Evolutionary conservation across 1,284 basidiomycete genomes (phyloP), one percentile per base, ranked within the genome.

Genomic region (Wolfiporia cocos): DNA sequence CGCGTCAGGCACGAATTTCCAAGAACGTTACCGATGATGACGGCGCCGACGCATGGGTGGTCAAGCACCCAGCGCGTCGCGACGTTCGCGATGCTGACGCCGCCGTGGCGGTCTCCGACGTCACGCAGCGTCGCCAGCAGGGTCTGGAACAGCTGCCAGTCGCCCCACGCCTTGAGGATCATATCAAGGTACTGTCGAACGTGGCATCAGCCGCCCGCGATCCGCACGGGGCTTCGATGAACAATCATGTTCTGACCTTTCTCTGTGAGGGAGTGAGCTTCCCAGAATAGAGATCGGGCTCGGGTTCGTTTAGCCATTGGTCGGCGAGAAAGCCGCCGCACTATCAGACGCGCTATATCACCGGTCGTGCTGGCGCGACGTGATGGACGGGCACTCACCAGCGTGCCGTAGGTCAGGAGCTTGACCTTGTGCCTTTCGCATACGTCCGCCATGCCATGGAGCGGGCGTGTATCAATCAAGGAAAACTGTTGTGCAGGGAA

Each of bases 251-350:
- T 14, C 41, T 7, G 51, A 78, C 86, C 76, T 90, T 90, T 52
- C 86, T 70, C 58, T 89, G 86, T 2, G 86, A 89, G 2, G 87
- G 87, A 0, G 85, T 89, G 62, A 66, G 55, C 34, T 56, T 61
- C 19, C 73, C 73, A 10, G 74, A 68, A 51, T 90, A 90, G 4
- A 73, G 66, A 63, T 88, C 84, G 4, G 86, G 86, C 53, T 86
- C 78, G 7, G 76, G 69, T 47, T 71, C 57, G 41, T 71, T 68
- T 12, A 90, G 68, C 84, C 86, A 91, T 48, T 73, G 71, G 58
- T 90, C 86, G 0, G 86, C 68, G 36, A 91, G 68, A 57, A 91
- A 89, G 4, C 86, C 87, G 6, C 86, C 86, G 50, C 87, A 90
- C 86, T 90, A 32, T 12, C 19, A 20, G 15, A 22, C 4, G 32